Evolutionary conservation across 2,329 filamentous ascomycete species (phyloP).

Genomic region (Fusarium euwallaceae): DNA sequence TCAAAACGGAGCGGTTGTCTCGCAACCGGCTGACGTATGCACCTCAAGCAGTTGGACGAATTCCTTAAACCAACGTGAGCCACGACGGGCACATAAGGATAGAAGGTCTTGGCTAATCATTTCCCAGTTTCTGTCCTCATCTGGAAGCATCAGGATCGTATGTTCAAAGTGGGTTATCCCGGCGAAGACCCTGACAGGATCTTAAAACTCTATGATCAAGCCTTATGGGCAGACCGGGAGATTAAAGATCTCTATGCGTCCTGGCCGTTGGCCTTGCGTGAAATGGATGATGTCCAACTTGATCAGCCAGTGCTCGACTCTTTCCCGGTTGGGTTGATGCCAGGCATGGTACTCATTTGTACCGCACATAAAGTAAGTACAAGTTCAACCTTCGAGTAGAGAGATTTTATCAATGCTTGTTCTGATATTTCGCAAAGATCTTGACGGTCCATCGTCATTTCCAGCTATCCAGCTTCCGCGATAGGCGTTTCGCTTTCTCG

Average conservation of each 20-base stretch:
- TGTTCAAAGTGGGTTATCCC: background rate
- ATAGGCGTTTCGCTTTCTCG: background rate
- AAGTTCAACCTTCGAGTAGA: background rate
- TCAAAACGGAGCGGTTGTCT: background rate
- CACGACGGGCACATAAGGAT: background rate
- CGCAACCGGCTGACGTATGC: background rate
- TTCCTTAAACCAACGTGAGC: background rate
- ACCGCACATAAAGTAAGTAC: background rate
- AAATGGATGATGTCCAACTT: background rate
- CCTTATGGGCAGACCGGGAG: background rate
- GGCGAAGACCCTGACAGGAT: background rate
- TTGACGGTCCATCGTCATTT: background rate
- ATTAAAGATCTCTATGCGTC: background rate
- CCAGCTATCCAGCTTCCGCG: background rate
- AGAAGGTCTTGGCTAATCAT: background rate
- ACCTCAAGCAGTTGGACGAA: background rate
- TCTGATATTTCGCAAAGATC: background rate
- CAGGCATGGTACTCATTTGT: background rate
- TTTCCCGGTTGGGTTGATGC: background rate
- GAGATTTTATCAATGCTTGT: background rate
- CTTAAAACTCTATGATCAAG: background rate
- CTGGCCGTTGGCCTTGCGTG: background rate
- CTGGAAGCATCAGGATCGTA: background rate
- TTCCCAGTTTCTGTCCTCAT: background rate
- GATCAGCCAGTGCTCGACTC: background rate